Conservation (phyloP, 179 eudicot species). For the Gypsophila paniculata region DNA sequence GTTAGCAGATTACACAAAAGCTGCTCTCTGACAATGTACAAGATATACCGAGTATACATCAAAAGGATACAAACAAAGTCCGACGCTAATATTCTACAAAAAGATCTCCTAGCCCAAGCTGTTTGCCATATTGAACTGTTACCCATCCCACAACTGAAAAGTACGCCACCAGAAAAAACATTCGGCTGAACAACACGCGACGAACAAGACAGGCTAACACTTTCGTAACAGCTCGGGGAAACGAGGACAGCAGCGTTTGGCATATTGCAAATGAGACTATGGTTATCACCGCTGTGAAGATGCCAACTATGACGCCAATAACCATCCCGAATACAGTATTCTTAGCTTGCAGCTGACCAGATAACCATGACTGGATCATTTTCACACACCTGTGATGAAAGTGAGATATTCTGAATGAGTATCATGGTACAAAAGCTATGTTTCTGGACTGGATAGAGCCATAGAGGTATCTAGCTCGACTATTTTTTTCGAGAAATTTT, state of each 20-base stretch:
- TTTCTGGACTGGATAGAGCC: too few species aligned
- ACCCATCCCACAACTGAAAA: conserved; percentile 71
- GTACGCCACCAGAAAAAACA: conserved; percentile 60
- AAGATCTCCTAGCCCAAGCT: conserved; percentile 50
- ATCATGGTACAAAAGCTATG: neutral
- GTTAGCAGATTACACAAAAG: neutral
- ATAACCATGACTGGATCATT: conserved; percentile 51
- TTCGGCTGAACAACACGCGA: conserved; percentile 38
- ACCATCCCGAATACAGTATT: conserved; percentile 49
- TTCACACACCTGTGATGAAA: conserved; percentile 49
- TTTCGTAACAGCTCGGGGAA: conserved; percentile 29
- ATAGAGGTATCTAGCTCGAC: too few species aligned
- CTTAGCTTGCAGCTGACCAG: conserved; percentile 33
- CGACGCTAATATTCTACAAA: conserved; percentile 27
- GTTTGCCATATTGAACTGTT: conserved; percentile 59
- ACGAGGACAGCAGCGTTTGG: conserved; percentile 26
- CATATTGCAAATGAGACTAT: conserved; percentile 42
- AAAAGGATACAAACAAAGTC: conserved; percentile 6
- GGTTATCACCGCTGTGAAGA: conserved; percentile 49
- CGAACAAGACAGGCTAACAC: conserved; percentile 28
- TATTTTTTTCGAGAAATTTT: too few species aligned
- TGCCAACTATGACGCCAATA: conserved; percentile 59
- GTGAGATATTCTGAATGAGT: neutral
- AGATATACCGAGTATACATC: conserved; percentile 10
- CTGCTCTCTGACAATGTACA: neutral